Evolutionary conservation across 129 eudicot genomes (phyloP).

Genomic region (Silybum marianum): DNA sequence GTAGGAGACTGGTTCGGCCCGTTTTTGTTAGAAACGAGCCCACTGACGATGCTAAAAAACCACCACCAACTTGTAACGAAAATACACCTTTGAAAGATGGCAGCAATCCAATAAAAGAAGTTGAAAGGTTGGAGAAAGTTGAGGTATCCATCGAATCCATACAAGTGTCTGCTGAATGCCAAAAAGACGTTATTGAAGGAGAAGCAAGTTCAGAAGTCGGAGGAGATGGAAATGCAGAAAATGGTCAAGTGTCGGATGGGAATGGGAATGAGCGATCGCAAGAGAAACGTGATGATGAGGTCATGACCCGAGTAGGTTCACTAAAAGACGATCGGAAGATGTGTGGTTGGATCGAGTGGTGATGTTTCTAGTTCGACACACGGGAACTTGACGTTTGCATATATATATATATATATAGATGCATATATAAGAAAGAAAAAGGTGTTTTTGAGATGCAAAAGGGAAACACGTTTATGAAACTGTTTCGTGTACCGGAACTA

Average conservation of each 20-base stretch:
- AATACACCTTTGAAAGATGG: not conserved
- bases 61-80: not conserved
- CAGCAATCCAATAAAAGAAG: conserved; percentile 2
- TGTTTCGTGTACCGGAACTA: not conserved
- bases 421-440: not conserved
- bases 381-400: not conserved
- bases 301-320: not conserved
- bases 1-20: conserved; percentile 59
- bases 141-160: not conserved
- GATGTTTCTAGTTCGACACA: conserved; percentile 9
- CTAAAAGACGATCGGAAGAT: not conserved
- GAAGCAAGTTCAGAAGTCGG: conserved; percentile 1
- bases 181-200: conserved; percentile 2
- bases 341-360: conserved; percentile 48
- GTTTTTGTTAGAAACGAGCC: conserved; percentile 38
- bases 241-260: not conserved
- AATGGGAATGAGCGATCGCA: not conserved
- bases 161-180: not conserved
- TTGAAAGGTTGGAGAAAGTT: conserved; percentile 8
- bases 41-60: not conserved
- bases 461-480: not conserved
- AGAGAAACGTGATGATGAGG: not conserved
- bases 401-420: not conserved
- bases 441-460: not conserved
- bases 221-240: conserved; percentile 13